Evolutionary conservation across 305 asterid species (phyloP).

Genomic region (Rubia occidens): DNA sequence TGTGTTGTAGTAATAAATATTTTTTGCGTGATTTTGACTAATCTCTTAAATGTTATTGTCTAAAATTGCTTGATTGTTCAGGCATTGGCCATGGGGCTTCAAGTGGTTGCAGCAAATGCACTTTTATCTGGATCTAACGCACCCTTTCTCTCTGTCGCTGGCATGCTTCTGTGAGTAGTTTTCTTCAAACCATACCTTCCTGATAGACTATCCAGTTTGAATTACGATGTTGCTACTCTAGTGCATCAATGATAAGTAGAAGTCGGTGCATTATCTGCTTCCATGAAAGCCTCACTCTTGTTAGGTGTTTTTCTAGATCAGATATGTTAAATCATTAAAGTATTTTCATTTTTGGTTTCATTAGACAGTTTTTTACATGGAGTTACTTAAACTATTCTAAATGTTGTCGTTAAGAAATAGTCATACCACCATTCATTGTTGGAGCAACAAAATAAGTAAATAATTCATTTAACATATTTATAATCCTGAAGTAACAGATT

Average conservation of each 20-base stretch:
- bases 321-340: neutral
- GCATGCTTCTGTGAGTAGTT: conserved; percentile 78
- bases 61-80: conserved; percentile 32
- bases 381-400: neutral
- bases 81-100: conserved; percentile 69
- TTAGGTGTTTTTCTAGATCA: neutral
- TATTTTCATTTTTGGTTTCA: neutral
- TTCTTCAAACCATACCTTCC: conserved; percentile 6
- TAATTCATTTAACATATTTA: neutral
- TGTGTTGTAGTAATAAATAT: neutral
- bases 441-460: neutral
- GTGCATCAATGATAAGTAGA: neutral
- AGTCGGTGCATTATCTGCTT: neutral
- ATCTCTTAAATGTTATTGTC: conserved; percentile 6
- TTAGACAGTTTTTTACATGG: neutral
- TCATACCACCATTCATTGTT: neutral
- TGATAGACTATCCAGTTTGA: neutral
- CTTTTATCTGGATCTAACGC: conserved; percentile 31
- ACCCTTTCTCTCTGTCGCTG: conserved; percentile 63
- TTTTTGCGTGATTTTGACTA: neutral
- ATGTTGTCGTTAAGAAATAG: neutral
- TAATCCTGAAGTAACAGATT: neutral
- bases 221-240: neutral
- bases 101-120: conserved; percentile 56
- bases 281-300: neutral